Evolutionary conservation across 768 basidiomycete genomes (phyloP).

Genomic region (Suillus plorans): DNA sequence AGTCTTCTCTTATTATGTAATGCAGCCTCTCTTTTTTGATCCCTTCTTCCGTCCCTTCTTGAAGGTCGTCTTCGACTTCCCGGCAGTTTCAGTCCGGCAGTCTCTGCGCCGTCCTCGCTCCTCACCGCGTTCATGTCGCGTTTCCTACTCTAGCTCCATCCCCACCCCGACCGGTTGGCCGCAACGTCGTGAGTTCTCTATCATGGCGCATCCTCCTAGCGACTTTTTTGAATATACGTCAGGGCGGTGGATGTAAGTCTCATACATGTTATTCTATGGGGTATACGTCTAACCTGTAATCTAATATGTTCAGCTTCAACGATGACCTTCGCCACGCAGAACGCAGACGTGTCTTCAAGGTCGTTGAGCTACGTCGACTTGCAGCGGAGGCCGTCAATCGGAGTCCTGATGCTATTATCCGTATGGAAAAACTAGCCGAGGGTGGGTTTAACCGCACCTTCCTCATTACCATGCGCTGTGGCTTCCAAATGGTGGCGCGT

Average conservation of each 20-base stretch:
- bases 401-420: constrained; percentile 37
- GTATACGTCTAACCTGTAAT: constrained; percentile 30
- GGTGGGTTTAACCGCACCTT: constrained; percentile 32
- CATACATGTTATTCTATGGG: constrained; percentile 25
- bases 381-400: constrained; percentile 42
- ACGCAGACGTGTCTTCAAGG: constrained; percentile 42
- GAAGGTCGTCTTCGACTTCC: not conserved
- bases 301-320: constrained; percentile 36
- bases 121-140: not conserved
- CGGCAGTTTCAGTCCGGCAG: not conserved
- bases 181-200: constrained; percentile 13
- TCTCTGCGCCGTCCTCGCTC: not conserved
- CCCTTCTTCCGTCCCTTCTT: too few relatives aligned
- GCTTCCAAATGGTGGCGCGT: constrained; percentile 20
- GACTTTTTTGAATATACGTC: constrained; percentile 44
- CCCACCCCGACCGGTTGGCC: not conserved
- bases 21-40: too few relatives aligned
- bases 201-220: constrained; percentile 26
- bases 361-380: constrained; percentile 43
- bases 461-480: constrained; percentile 26
- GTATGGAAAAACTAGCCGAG: constrained; percentile 44
- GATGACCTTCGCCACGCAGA: constrained; percentile 46
- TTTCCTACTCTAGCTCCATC: not conserved
- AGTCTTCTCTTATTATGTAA: too few relatives aligned
- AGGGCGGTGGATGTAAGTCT: constrained; percentile 44